These are phyloP conservation scores for Tolypocladium tundrense DNA, from an alignment of 2,329 filamentous ascomycete species.

Conservation along the genomic window DNA sequence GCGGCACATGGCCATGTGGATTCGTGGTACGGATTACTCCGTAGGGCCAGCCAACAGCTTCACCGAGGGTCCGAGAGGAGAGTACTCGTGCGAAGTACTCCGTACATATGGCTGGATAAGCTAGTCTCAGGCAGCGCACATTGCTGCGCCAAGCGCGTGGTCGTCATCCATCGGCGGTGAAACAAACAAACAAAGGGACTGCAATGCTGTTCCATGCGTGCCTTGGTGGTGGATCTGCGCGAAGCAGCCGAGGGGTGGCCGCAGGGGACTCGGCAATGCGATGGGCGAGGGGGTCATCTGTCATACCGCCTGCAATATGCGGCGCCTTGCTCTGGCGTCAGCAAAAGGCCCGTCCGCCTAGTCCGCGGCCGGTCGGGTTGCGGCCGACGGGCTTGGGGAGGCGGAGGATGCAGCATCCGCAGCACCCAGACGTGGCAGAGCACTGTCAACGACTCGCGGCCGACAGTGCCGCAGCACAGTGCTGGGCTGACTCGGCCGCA, in stretches of 20 bases:
- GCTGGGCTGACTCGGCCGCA: background rate
- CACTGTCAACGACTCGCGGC: background rate
- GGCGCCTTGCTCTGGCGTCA: background rate
- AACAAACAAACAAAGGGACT: background rate
- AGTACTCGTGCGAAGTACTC: no score
- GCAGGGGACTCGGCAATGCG: background rate
- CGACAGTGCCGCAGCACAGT: background rate
- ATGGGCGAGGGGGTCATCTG: background rate
- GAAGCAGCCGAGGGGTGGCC: background rate
- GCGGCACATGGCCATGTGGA: background rate
- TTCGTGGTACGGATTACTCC: background rate
- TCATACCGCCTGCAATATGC: background rate
- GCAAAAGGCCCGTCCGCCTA: background rate
- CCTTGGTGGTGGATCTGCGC: background rate
- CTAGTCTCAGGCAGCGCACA: background rate
- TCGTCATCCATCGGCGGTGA: background rate
- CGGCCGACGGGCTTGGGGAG: background rate
- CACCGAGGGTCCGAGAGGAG: background rate
- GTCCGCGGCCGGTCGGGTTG: background rate
- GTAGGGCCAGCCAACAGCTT: background rate
- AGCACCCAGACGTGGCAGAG: background rate
- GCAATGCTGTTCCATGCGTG: background rate
- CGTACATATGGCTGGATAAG: background rate
- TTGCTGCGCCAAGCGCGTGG: background rate
- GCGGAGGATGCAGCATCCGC: background rate